phyloP scores from a whole-genome alignment of 306 rosid species.

The Quercus engelmannii region DNA sequence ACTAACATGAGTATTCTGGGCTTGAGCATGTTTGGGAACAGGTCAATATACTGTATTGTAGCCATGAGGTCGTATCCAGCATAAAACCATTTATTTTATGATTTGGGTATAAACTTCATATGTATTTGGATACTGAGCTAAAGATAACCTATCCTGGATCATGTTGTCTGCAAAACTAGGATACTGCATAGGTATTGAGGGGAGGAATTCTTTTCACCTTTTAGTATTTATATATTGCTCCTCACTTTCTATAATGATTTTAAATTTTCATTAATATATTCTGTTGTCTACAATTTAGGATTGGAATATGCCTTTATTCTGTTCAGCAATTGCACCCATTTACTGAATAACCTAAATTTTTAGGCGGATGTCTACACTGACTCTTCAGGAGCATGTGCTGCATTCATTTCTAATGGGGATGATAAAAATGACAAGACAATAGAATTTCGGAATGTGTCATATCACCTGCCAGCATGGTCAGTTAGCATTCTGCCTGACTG shows the following conservation, averaged over 20 bases:
- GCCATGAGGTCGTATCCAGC: not conserved
- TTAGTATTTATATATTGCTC: not conserved
- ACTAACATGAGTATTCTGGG: not conserved
- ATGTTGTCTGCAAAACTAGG: not conserved
- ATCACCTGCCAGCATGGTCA: slow-evolving; percentile 97
- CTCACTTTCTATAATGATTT: not conserved
- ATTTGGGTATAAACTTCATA: not conserved
- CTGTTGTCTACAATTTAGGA: not conserved
- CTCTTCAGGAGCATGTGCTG: slow-evolving; percentile 84
- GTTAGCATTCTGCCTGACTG: slow-evolving; percentile 98
- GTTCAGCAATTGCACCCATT: slow-evolving; percentile 1
- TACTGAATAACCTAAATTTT: slow-evolving; percentile 27
- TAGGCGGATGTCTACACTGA: slow-evolving; percentile 84
- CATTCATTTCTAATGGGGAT: slow-evolving; percentile 70
- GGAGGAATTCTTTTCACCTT: not conserved
- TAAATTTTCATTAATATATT: not conserved
- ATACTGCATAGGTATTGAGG: not conserved
- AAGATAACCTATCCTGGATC: not conserved
- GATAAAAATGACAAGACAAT: slow-evolving; percentile 78
- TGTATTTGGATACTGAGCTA: not conserved
- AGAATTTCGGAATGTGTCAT: slow-evolving; percentile 63
- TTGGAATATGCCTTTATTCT: slow-evolving; percentile 14
- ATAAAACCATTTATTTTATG: too few species aligned
- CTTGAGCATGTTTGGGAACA: not conserved
- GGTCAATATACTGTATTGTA: not conserved